These are phyloP conservation scores for Ailanthus altissimus DNA, from an alignment of 345 rosid genomes.

Conservation along the genomic window DNA sequence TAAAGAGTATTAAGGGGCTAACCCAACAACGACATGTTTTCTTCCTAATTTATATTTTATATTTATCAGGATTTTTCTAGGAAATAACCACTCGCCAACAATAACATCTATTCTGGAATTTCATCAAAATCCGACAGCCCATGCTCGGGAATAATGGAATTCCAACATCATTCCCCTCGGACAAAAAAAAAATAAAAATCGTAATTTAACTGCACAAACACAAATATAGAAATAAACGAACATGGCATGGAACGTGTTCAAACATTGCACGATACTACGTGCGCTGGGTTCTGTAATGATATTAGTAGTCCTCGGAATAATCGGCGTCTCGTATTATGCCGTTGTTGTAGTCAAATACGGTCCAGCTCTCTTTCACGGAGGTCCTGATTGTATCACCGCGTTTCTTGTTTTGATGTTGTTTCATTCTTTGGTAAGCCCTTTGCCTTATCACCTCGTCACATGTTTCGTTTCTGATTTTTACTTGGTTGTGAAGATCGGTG, in stretches of 20 bases:
- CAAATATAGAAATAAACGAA: not conserved
- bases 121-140: not conserved
- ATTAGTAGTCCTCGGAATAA: conserved; percentile 54
- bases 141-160: conserved; percentile 3
- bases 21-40: no score
- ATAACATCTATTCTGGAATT: not conserved
- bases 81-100: not conserved
- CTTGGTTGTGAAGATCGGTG: not conserved
- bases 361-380: conserved; percentile 65
- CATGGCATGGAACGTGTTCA: conserved; percentile 86
- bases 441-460: not conserved
- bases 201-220: not conserved
- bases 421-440: conserved; percentile 59
- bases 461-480: not conserved
- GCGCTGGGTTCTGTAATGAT: conserved; percentile 84
- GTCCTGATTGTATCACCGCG: conserved; percentile 47
- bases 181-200: not conserved
- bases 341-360: conserved; percentile 63
- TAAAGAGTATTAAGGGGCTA: no score
- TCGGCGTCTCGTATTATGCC: conserved; percentile 65
- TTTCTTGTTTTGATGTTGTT: conserved; percentile 47
- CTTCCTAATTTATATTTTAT: not conserved
- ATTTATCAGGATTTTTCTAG: not conserved
- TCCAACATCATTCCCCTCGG: not conserved
- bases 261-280: conserved; percentile 73